These are phyloP conservation scores for Trichoderma sp. DNA, from an alignment of 2,329 filamentous ascomycete species.

Conservation along the genomic window DNA sequence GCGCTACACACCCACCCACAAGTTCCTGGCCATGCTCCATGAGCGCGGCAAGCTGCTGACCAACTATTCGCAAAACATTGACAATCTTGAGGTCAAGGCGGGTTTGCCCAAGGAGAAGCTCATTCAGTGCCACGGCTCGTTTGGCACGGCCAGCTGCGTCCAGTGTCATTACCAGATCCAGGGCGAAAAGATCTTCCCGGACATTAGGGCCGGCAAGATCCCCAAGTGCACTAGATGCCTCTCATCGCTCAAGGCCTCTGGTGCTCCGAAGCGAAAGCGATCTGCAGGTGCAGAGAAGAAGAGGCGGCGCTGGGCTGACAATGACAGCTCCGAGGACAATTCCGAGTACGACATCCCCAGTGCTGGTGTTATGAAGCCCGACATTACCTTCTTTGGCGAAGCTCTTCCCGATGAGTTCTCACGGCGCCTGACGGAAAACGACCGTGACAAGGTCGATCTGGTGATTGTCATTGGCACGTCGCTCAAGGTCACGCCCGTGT, in stretches of 20 bases:
- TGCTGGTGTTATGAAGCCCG: conserved; percentile 87
- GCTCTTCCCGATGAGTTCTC: conserved; percentile 81
- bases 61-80: conserved; percentile 98
- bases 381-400: conserved; percentile 98
- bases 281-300: conserved; percentile 42
- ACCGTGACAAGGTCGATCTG: conserved; percentile 77
- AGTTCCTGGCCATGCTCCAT: conserved; percentile 87
- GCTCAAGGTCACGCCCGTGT: conserved; percentile 92
- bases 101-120: conserved; percentile 79
- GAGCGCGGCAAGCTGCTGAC: conserved; percentile 85
- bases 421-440: conserved; percentile 73
- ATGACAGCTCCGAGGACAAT: conserved; percentile 43
- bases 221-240: conserved; percentile 75
- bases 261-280: conserved; percentile 37
- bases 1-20: conserved; percentile 85
- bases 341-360: conserved; percentile 56
- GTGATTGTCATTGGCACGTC: conserved; percentile 96
- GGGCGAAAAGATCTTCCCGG: conserved; percentile 74
- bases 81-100: conserved; percentile 87
- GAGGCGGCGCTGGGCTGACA: conserved; percentile 36
- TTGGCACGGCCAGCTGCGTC: conserved; percentile 86
- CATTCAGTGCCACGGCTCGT: conserved; percentile 94
- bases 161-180: conserved; percentile 72
- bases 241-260: conserved; percentile 43
- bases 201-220: conserved; percentile 72